Percentiles rank a stretch among this genome's conserved stretches.
Conservation (phyloP, 257 asterid genomes). For the Ehretia macrophylla region DNA sequence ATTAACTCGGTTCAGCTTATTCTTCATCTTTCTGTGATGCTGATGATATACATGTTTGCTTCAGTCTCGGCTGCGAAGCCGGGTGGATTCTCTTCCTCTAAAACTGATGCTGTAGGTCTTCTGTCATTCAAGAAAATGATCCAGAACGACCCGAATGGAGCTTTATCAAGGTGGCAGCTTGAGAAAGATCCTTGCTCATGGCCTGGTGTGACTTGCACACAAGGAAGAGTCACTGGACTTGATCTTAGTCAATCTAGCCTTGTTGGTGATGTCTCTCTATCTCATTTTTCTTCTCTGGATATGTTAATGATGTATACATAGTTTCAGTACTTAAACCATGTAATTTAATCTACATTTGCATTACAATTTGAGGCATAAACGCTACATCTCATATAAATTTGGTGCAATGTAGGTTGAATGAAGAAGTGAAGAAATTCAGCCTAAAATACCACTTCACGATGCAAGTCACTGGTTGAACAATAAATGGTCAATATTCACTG, state of each 20-base stretch:
- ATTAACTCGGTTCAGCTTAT: constrained; percentile 18
- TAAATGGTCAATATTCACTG: too few species aligned
- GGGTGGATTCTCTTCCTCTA: constrained; percentile 22
- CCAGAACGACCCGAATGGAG: constrained; percentile 49
- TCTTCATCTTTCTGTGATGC: constrained; percentile 17
- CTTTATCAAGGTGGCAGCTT: constrained; percentile 55
- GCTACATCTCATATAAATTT: too few species aligned
- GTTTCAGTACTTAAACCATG: too few species aligned
- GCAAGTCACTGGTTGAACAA: too few species aligned
- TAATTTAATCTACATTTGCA: too few species aligned
- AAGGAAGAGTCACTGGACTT: constrained; percentile 50
- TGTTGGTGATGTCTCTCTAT: constrained; percentile 50
- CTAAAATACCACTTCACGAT: too few species aligned
- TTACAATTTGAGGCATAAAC: too few species aligned
- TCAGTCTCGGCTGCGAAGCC: constrained; percentile 18
- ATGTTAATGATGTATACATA: too few species aligned
- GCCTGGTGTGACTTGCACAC: constrained; percentile 63
- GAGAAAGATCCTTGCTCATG: constrained; percentile 60
- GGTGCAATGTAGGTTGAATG: too few species aligned
- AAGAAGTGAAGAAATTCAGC: too few species aligned
- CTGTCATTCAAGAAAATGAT: constrained; percentile 77
- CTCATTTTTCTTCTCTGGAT: constrained; percentile 53
- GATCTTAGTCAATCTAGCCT: constrained; percentile 76
- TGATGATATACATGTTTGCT: constrained; percentile 15
- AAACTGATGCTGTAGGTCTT: constrained; percentile 69